These are phyloP conservation scores for Solanum gandarillasii DNA, from an alignment of 257 asterid species.

Conservation along the genomic window DNA sequence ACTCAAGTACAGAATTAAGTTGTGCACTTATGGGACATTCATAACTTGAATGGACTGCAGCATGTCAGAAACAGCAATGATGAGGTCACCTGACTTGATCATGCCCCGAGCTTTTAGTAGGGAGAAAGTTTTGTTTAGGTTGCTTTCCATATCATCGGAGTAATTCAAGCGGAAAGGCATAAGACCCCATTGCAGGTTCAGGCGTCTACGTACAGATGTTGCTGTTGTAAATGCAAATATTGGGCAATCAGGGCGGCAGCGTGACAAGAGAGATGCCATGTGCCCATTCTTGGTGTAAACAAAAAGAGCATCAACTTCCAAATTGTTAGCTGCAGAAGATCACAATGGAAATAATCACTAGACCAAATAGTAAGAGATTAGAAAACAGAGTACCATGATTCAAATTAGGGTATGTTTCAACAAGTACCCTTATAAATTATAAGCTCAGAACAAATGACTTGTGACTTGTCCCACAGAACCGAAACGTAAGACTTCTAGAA, in stretches of 20 bases:
- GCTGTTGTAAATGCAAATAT: conserved; percentile 82
- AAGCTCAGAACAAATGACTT: background rate
- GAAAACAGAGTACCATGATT: background rate
- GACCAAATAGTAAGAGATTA: background rate
- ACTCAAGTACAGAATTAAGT: background rate
- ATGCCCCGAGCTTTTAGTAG: conserved; percentile 91
- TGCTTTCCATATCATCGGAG: conserved; percentile 93
- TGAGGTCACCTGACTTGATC: conserved; percentile 90
- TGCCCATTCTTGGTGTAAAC: conserved; percentile 86
- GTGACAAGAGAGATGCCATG: conserved; percentile 96
- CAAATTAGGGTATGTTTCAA: background rate
- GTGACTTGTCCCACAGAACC: background rate
- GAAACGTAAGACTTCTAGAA: background rate
- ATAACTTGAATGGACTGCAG: conserved; percentile 95
- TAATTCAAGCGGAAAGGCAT: conserved; percentile 88
- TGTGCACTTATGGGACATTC: conserved; percentile 62
- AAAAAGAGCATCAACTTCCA: conserved; percentile 88
- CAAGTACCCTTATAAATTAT: background rate
- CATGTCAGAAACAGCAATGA: conserved; percentile 91
- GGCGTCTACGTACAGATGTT: conserved; percentile 77
- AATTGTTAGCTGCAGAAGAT: conserved; percentile 72
- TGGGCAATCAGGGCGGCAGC: conserved; percentile 97
- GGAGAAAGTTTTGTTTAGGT: conserved; percentile 81
- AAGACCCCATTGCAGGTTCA: conserved; percentile 95
- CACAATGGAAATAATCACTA: conserved; percentile 4